Evolutionary conservation across 1,284 basidiomycete genomes (phyloP).

Genomic region (Austroboletus novae-zelandiae): DNA sequence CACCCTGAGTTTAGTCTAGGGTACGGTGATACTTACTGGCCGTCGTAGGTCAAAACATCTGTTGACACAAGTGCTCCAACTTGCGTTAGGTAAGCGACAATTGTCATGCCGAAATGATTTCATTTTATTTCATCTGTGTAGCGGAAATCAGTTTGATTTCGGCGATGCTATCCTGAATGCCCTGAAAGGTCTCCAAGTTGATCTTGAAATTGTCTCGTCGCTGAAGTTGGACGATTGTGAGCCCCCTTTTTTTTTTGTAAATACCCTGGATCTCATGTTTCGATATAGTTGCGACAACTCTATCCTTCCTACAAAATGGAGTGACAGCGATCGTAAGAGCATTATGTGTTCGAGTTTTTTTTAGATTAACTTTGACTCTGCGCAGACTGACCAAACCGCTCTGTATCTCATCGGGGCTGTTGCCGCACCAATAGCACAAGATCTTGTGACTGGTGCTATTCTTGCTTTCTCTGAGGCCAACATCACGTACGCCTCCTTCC

Average conservation of each 20-base stretch:
- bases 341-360: not conserved
- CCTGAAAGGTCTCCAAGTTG: constrained; percentile 57
- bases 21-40: not conserved
- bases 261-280: constrained; percentile 1
- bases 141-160: constrained; percentile 63
- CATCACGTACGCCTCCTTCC: constrained; percentile 46
- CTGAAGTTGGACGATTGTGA: constrained; percentile 62
- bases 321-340: constrained; percentile 57
- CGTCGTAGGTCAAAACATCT: constrained; percentile 48
- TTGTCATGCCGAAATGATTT: not conserved
- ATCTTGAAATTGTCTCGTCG: constrained; percentile 47
- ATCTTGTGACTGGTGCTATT: constrained; percentile 59
- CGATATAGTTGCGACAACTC: constrained; percentile 50
- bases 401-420: constrained; percentile 71
- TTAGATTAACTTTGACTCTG: not conserved
- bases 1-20: not conserved
- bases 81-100: constrained; percentile 47
- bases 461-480: constrained; percentile 60
- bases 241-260: constrained; percentile 9
- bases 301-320: constrained; percentile 61
- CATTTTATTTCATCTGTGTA: constrained; percentile 25
- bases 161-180: constrained; percentile 61
- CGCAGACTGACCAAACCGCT: constrained; percentile 59
- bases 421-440: constrained; percentile 64
- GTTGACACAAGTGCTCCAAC: constrained; percentile 53